Conservation (phyloP, 495 filamentous ascomycete species). For the Chlorociboria aeruginascens region DNA sequence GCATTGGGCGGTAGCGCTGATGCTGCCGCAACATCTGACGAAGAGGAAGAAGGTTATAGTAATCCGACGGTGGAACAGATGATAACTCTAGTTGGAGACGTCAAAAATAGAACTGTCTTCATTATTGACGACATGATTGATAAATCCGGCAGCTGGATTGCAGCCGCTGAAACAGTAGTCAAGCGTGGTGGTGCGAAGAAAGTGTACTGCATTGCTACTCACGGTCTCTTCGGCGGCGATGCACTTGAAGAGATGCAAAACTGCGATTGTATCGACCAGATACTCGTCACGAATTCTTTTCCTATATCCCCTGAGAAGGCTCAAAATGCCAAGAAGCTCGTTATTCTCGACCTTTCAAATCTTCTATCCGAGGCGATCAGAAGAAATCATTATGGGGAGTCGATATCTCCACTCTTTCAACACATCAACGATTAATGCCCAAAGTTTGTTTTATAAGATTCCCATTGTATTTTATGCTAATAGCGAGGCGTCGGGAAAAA, state of each 20-base stretch:
- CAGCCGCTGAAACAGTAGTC: conserved; percentile 93
- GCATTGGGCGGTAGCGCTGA: conserved; percentile 77
- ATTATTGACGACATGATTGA: conserved; percentile 99
- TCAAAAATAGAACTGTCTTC: conserved; percentile 73
- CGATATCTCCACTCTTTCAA: conserved; percentile 77
- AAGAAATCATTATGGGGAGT: conserved; percentile 86
- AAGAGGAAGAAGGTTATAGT: conserved; percentile 70
- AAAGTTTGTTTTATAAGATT: conserved; percentile 2
- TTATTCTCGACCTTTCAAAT: conserved; percentile 77
- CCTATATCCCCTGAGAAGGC: conserved; percentile 67
- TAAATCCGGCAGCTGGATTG: conserved; percentile 92
- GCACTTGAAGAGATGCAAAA: conserved; percentile 82
- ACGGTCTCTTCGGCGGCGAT: conserved; percentile 84
- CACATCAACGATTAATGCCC: conserved; percentile 42
- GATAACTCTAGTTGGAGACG: conserved; percentile 92
- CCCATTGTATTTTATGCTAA: conserved; percentile 7
- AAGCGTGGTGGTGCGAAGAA: conserved; percentile 84
- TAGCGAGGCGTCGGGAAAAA: conserved; percentile 18
- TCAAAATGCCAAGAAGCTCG: conserved; percentile 65
- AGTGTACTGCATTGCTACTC: conserved; percentile 96
- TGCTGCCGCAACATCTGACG: conserved; percentile 67
- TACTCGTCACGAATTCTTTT: conserved; percentile 95
- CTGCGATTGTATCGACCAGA: conserved; percentile 83
- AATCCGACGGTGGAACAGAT: conserved; percentile 75
- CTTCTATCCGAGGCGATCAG: conserved; percentile 86